Evolutionary conservation across 345 rosid genomes (phyloP).

Genomic region (Ailanthus altissimus): DNA sequence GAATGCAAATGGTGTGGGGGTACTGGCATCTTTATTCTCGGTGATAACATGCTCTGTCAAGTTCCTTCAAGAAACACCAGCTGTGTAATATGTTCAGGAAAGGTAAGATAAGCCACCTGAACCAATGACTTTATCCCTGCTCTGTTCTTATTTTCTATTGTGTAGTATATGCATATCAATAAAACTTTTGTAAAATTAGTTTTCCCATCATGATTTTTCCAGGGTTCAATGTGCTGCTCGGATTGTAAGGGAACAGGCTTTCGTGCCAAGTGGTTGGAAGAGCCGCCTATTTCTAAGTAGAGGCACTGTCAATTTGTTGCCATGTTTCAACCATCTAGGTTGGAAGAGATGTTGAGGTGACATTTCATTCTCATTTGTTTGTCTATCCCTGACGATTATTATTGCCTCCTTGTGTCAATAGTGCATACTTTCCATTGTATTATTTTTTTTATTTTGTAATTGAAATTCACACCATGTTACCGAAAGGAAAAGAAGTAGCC

Average conservation of each 20-base stretch:
- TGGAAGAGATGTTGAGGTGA: not conserved
- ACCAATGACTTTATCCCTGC: not conserved
- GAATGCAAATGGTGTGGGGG: slow-evolving; percentile 96
- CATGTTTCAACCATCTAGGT: not conserved
- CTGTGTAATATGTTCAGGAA: slow-evolving; percentile 83
- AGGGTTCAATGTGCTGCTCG: slow-evolving; percentile 70
- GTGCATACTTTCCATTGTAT: not conserved
- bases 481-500: not conserved
- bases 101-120: slow-evolving; percentile 40
- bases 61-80: slow-evolving; percentile 86
- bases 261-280: slow-evolving; percentile 94
- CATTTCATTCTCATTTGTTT: slow-evolving; percentile 9
- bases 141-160: not conserved
- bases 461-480: not conserved
- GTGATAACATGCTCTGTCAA: slow-evolving; percentile 93
- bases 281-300: slow-evolving; percentile 60
- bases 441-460: not conserved
- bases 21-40: slow-evolving; percentile 85
- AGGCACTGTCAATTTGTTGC: not conserved
- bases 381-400: not conserved
- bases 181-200: not conserved
- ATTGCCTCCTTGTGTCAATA: not conserved
- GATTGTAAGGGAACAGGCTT: slow-evolving; percentile 94
- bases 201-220: slow-evolving; percentile 17
- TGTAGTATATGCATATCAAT: not conserved